Evolutionary conservation across 2,329 filamentous ascomycete genomes (phyloP).

Genomic region (Colletotrichum sp.): DNA sequence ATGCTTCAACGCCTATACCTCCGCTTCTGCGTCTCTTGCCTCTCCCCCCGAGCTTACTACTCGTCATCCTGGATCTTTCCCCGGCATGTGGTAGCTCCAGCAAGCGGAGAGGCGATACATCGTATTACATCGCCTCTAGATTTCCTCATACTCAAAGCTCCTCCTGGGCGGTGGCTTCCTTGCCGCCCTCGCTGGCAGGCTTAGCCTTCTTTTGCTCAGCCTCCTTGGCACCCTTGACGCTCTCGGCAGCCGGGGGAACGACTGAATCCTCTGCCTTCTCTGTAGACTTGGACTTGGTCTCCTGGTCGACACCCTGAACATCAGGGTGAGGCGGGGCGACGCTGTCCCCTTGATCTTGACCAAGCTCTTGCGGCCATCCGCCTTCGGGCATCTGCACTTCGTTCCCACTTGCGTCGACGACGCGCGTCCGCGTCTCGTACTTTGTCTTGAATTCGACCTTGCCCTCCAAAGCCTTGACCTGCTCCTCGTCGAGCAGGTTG

Average conservation of each 20-base stretch:
- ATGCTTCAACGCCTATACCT: background rate
- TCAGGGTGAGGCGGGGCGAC: slow-evolving; percentile 66
- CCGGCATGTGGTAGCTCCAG: background rate
- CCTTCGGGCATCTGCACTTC: slow-evolving; percentile 63
- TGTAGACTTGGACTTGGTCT: slow-evolving; percentile 58
- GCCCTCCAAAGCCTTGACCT: slow-evolving; percentile 84
- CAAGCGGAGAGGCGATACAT: background rate
- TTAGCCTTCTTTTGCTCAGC: slow-evolving; percentile 60
- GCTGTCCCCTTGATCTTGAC: slow-evolving; percentile 34
- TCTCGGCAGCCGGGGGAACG: slow-evolving; percentile 46
- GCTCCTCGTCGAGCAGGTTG: slow-evolving; percentile 82
- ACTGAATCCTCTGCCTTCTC: slow-evolving; percentile 41
- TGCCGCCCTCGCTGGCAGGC: slow-evolving; percentile 64
- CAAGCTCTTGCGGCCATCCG: slow-evolving; percentile 34
- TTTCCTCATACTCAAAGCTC: slow-evolving; percentile 34
- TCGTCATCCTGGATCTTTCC: background rate
- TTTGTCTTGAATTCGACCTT: slow-evolving; percentile 95
- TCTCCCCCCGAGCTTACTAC: background rate
- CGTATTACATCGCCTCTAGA: background rate
- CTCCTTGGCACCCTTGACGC: slow-evolving; percentile 65
- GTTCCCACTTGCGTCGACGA: slow-evolving; percentile 81
- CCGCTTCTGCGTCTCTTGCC: background rate
- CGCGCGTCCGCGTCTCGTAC: slow-evolving; percentile 90
- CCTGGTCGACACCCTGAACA: slow-evolving; percentile 64
- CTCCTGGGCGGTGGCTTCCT: slow-evolving; percentile 57